These are phyloP conservation scores for Carpinus viminea DNA, from an alignment of 306 rosid genomes.

Conservation along the genomic window DNA sequence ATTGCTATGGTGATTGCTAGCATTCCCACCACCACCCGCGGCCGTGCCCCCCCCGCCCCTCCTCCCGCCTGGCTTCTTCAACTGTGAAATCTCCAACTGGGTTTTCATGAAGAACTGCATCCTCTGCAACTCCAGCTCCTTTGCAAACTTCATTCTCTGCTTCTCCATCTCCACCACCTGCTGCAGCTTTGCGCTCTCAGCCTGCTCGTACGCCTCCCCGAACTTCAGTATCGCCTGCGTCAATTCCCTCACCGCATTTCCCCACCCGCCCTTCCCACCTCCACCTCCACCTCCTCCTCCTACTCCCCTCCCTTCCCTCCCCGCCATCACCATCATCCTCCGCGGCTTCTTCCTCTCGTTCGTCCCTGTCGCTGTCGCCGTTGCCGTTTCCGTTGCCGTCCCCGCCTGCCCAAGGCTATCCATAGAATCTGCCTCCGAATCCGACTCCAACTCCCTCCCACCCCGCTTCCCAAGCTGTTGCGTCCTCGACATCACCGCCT, in stretches of 20 bases:
- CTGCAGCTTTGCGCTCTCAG: constrained; percentile 80
- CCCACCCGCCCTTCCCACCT: constrained; percentile 49
- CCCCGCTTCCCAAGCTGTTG: constrained; percentile 43
- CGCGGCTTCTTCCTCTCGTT: constrained; percentile 54
- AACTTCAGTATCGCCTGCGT: constrained; percentile 80
- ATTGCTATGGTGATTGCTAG: constrained; percentile 48
- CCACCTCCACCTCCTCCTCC: not conserved
- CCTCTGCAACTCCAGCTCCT: constrained; percentile 93
- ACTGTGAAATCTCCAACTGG: constrained; percentile 87
- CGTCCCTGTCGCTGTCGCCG: constrained; percentile 3
- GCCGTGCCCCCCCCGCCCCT: constrained; percentile 20
- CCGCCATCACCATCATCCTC: constrained; percentile 12
- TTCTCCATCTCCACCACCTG: constrained; percentile 98
- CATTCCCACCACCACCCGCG: constrained; percentile 36
- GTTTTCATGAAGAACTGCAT: constrained; percentile 96
- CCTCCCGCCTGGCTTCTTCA: constrained; percentile 52
- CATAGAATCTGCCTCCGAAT: constrained; percentile 43
- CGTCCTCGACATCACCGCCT: not conserved
- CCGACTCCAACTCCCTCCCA: constrained; percentile 38
- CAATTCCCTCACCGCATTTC: constrained; percentile 76
- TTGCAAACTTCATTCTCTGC: constrained; percentile 90
- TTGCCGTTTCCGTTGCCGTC: not conserved
- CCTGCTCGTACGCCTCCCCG: constrained; percentile 92
- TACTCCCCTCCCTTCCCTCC: constrained; percentile 11
- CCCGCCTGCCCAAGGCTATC: constrained; percentile 64